Evolutionary conservation across 2,329 filamentous ascomycete species (phyloP), one percentile per base, ranked within the genome.

Genomic region (Endoconidiophora laricicola): DNA sequence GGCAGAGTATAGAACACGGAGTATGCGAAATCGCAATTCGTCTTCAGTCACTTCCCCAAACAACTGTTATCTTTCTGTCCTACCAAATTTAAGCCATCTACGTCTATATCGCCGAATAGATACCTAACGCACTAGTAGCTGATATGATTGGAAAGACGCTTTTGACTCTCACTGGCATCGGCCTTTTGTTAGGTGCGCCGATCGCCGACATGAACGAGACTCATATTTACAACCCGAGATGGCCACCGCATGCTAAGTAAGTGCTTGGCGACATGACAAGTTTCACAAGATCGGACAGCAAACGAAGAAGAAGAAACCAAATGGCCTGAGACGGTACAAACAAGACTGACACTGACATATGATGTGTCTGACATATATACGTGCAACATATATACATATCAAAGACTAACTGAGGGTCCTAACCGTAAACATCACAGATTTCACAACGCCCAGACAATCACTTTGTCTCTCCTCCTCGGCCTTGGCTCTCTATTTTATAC

Each of bases 181-280:
- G 59, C 22, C 61, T 69, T 6, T 54, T 67, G n/a, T 39, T 65
- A 41, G 66, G 63, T 18, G 59, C 65, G 4, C 58, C 59, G n/a
- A 54, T 65, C 1, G 65, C 64, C 7, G 66, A 69, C 54, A 65
- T 61, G 55, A 61, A 62, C 55, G 56, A 62, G 50, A 67, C 66
- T 6, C 67, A 69, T 54, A 65, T 68, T 47, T 63, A 62, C 55
- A 69, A 69, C 53, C 63, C 66, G 4, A 60, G 63, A 39, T 69
- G 66, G 66, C 62, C 66, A n/a, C 67, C 66, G 2, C 67, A 69
- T 51, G 67, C 67, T 4, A 69, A 67, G 66, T 68, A 50, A 52
- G 61, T 58, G 43, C 14, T n/a, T 16, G 7, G 33, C 18, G 16
- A 20, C 12, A 52, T 39, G 40, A 23, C 24, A 26, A 44, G 39